phyloP scores from a whole-genome alignment of 805 yeast species.

The Diddensiella santjacobensis region DNA sequence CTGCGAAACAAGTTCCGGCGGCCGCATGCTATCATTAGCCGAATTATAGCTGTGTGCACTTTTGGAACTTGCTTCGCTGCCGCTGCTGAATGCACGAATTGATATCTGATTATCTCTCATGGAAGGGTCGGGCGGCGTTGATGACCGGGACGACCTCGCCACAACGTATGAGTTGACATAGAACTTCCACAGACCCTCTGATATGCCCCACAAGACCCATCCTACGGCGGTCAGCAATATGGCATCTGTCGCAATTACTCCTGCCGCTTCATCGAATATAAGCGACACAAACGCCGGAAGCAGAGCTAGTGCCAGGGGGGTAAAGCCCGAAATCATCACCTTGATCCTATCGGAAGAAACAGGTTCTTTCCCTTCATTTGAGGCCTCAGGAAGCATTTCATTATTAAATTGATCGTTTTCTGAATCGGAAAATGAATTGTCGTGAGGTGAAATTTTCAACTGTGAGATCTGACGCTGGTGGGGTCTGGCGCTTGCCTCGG shows the following conservation, averaged over 20 bases:
- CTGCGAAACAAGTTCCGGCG: no score
- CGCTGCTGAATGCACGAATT: background rate
- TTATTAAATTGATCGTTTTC: background rate
- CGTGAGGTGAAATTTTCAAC: background rate
- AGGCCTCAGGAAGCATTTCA: background rate
- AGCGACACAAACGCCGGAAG: constrained; percentile 22
- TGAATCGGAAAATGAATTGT: background rate
- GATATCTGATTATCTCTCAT: background rate
- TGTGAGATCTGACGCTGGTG: background rate
- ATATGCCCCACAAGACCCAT: constrained; percentile 23
- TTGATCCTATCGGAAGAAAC: background rate
- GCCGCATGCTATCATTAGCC: background rate
- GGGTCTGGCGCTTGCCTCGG: background rate
- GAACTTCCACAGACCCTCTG: constrained; percentile 25
- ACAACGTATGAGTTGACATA: constrained; percentile 12
- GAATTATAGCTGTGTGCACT: background rate
- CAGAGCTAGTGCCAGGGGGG: constrained; percentile 22
- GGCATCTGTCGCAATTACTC: constrained; percentile 21
- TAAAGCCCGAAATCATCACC: background rate
- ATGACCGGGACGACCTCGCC: background rate
- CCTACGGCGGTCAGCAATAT: constrained; percentile 22
- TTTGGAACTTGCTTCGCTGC: background rate
- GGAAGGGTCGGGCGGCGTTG: background rate
- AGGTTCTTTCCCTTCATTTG: background rate
- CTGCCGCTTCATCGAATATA: constrained; percentile 20